Evolutionary conservation across 2,329 filamentous ascomycete genomes (phyloP), one percentile per base, ranked within the genome.

Genomic region (Fusarium palustre): DNA sequence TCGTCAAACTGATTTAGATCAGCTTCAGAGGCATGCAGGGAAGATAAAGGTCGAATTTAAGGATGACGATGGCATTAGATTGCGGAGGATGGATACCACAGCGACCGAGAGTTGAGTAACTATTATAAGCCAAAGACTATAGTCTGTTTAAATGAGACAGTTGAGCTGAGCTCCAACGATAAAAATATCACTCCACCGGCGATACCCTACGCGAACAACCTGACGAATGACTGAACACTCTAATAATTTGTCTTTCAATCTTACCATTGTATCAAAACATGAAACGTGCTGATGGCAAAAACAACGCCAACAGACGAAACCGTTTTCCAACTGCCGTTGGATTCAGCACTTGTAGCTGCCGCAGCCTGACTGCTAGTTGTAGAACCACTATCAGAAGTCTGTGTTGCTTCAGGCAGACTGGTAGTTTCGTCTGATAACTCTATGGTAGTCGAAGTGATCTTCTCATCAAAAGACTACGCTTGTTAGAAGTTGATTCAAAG

Each of bases 161-260:
- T 22, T 7, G 0, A 39, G 11, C 6, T n/a, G 10, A 0, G 8
- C 10, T n/a, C n/a, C 9, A n/a, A n/a, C 1, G 10, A n/a, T 36
- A 25, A 25, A 25, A 25, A 5, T 7, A 25, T 25, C 24, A 25
- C 24, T 25, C 24, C 24, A 25, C 24, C 7, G 24, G 24, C 7
- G 24, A 34, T 18, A 8, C 9, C 3, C 16, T 34, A 34, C 5
- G 7, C 5, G 8, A 1, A 20, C 10, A 7, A 38, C 18, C 3
- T 12, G 36, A n/a, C 20, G 3, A 12, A 38, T 15, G 15, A 7
- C 15, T 7, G 16, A 33, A 33, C 16, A 3, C 31, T 33, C 31
- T 15, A 16, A 15, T 30, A 3, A n/a, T n/a, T n/a, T 11, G 3
- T 11, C 28, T 30, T 11, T 30, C 4, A 11, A 18, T 9, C 15